Evolutionary conservation across 371 early-diverging fungal genomes (phyloP).

Genomic region (Lichtheimia corymbifera): DNA sequence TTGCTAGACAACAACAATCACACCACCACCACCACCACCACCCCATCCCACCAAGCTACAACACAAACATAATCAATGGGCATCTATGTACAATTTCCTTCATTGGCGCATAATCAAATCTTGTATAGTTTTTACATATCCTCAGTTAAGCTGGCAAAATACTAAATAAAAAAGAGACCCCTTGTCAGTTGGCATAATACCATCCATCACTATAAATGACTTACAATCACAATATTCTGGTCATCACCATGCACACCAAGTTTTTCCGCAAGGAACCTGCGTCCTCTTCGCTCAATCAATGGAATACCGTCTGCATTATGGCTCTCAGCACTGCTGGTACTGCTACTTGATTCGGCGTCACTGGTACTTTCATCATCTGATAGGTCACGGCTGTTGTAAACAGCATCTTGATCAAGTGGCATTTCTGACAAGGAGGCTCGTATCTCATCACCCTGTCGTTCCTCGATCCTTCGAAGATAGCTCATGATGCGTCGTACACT

Average conservation of each 20-base stretch:
- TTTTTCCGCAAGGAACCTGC: constrained; percentile 34
- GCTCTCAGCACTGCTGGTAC: constrained; percentile 1
- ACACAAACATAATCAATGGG: too few species aligned
- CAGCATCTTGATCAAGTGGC: not conserved
- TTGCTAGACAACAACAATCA: not conserved
- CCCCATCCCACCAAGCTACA: too few species aligned
- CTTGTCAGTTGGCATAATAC: not conserved
- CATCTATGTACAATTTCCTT: too few species aligned
- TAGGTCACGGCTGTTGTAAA: not conserved
- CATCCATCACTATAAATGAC: not conserved
- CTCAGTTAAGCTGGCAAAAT: constrained; percentile 6
- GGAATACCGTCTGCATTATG: constrained; percentile 31
- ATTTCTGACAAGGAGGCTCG: not conserved
- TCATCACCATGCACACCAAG: constrained; percentile 45
- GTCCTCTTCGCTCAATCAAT: constrained; percentile 32
- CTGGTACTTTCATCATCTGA: not conserved
- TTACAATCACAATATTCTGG: constrained; percentile 50
- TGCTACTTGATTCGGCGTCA: not conserved
- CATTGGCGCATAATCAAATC: too few species aligned
- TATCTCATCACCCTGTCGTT: constrained; percentile 9
- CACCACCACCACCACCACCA: too few species aligned
- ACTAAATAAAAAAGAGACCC: not conserved
- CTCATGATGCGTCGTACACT: constrained; percentile 40
- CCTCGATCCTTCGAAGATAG: constrained; percentile 41
- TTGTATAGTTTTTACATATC: constrained; percentile 2